Conservation (phyloP, 2,329 filamentous ascomycete genomes). For the Emericellopsis cladophorae region DNA sequence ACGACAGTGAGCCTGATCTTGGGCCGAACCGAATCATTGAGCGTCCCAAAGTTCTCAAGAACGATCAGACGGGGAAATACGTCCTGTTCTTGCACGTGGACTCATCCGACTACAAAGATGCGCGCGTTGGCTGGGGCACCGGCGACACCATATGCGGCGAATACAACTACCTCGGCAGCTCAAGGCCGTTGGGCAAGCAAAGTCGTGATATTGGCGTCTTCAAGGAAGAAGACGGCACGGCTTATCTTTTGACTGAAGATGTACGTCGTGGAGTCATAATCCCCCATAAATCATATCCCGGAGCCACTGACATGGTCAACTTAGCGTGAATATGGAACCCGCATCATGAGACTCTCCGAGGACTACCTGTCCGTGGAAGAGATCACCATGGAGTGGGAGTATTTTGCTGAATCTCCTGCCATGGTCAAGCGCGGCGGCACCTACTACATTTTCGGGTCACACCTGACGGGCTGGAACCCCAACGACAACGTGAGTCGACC, state of each 20-base stretch:
- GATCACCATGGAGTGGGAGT: constrained; percentile 35
- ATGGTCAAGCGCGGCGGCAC: constrained; percentile 45
- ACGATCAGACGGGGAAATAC: constrained; percentile 48
- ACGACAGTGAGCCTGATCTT: constrained; percentile 37
- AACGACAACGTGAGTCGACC: constrained; percentile 44
- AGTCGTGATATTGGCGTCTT: constrained; percentile 48
- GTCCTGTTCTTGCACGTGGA: constrained; percentile 63
- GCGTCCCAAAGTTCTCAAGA: constrained; percentile 56
- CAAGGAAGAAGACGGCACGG: constrained; percentile 47
- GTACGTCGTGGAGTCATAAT: constrained; percentile 20
- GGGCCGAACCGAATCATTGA: constrained; percentile 52
- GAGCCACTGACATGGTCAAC: background rate
- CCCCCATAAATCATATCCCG: background rate
- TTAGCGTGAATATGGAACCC: constrained; percentile 32
- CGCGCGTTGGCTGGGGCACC: constrained; percentile 51
- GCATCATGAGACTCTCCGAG: constrained; percentile 41
- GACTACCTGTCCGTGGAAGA: constrained; percentile 41
- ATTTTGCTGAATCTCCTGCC: constrained; percentile 49
- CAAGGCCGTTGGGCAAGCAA: constrained; percentile 17
- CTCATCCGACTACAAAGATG: constrained; percentile 45
- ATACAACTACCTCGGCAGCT: constrained; percentile 29
- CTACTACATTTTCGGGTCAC: constrained; percentile 54
- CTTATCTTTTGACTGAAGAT: constrained; percentile 50
- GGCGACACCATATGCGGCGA: constrained; percentile 45
- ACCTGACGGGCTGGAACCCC: constrained; percentile 42